A percentile compares a stretch with the other conserved stretches of the same genome.
These are phyloP conservation scores for Cutaneotrichosporon mucoides DNA, from an alignment of 1,284 basidiomycete genomes.

Conservation along the genomic window DNA sequence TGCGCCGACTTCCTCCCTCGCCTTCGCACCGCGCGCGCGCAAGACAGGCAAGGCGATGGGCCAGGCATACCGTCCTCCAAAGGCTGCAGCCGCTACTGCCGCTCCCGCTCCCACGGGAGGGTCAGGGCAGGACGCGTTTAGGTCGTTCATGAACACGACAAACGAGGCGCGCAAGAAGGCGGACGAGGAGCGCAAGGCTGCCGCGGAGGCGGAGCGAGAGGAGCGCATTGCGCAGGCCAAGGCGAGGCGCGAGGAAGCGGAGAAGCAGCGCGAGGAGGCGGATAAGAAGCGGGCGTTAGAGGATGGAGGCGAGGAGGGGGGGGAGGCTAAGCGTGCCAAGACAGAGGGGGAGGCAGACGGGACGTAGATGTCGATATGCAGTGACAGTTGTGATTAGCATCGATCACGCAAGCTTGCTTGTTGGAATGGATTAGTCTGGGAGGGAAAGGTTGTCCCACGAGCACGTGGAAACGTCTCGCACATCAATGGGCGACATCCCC, in stretches of 20 bases:
- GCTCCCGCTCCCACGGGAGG: constrained; percentile 2
- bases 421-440: no score
- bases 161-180: constrained; percentile 34
- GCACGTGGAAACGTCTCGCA: no score
- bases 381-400: no score
- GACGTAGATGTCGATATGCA: no score
- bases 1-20: constrained; percentile 5
- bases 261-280: background rate
- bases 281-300: constrained; percentile 22
- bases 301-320: constrained; percentile 14
- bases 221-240: background rate
- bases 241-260: background rate
- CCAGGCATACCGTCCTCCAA: constrained; percentile 30
- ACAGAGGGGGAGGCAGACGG: background rate
- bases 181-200: background rate
- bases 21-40: constrained; percentile 33
- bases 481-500: no score
- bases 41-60: constrained; percentile 30
- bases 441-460: no score
- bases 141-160: constrained; percentile 41
- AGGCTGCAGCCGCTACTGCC: constrained; percentile 20
- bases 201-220: constrained; percentile 10
- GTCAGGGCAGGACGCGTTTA: constrained; percentile 38
- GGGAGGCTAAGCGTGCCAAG: constrained; percentile 11
- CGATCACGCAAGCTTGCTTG: no score